Percentiles rank a stretch among this genome's conserved stretches.
Evolutionary conservation across 768 basidiomycete genomes (phyloP).

Genomic region (Neoboletus magnificus): DNA sequence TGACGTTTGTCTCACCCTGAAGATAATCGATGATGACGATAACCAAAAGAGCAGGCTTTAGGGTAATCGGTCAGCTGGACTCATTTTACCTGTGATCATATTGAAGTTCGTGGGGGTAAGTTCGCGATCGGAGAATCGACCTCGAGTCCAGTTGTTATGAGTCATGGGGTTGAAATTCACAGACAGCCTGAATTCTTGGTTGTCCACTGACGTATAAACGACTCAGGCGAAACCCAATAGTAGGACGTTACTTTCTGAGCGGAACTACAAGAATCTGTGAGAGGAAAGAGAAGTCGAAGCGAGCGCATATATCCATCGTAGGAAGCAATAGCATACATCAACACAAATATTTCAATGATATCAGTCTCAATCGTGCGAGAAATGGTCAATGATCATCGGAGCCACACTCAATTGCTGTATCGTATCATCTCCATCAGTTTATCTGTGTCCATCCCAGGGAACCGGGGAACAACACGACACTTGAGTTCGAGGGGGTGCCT

Average conservation of each 20-base stretch:
- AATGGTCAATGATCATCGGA: not conserved
- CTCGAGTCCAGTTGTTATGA: not conserved
- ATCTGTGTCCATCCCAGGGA: constrained; percentile 14
- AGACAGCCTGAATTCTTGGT: not conserved
- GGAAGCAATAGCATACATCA: not conserved
- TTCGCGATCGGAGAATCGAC: not conserved
- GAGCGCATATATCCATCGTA: not conserved
- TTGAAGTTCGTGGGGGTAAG: too few species aligned
- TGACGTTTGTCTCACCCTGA: not conserved
- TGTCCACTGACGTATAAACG: not conserved
- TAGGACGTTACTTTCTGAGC: not conserved
- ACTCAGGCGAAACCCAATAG: not conserved
- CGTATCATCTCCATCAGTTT: constrained; percentile 15
- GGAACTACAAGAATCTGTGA: not conserved
- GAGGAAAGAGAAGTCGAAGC: too few species aligned
- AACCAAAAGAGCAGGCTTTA: not conserved
- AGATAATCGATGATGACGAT: not conserved
- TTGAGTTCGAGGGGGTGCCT: constrained; percentile 30
- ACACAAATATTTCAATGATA: not conserved
- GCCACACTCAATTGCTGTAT: constrained; percentile 8
- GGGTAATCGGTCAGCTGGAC: not conserved
- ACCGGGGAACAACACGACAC: constrained; percentile 25
- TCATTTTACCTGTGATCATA: not conserved
- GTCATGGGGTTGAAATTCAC: not conserved
- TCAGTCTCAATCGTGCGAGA: not conserved